These are phyloP conservation scores for Akanthomyces uredinophilus DNA, from an alignment of 2,329 filamentous ascomycete species.

Conservation along the genomic window DNA sequence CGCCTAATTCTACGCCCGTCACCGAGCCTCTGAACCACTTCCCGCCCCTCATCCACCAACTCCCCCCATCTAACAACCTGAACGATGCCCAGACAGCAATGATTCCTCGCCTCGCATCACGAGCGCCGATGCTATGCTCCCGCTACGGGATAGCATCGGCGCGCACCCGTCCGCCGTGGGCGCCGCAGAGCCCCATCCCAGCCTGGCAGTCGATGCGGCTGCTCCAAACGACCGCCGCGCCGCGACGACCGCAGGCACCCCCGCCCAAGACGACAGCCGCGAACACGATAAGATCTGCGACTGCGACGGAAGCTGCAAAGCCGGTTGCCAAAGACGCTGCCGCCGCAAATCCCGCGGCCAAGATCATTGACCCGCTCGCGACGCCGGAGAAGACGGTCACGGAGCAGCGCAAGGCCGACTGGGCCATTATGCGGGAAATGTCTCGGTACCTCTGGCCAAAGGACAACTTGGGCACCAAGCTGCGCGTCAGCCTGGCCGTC, in stretches of 20 bases:
- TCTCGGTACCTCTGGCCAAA: slow-evolving; percentile 93
- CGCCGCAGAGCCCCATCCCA: slow-evolving; percentile 23
- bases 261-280: slow-evolving; percentile 13
- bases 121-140: slow-evolving; percentile 29
- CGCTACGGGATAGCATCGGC: slow-evolving; percentile 25
- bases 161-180: slow-evolving; percentile 26
- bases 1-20: neutral
- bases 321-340: slow-evolving; percentile 18
- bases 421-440: slow-evolving; percentile 99
- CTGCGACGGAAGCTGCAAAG: slow-evolving; percentile 8
- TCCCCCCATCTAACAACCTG: neutral
- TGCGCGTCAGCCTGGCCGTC: slow-evolving; percentile 81
- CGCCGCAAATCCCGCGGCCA: slow-evolving; percentile 17
- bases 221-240: slow-evolving; percentile 29
- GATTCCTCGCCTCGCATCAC: slow-evolving; percentile 32
- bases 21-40: neutral
- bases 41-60: neutral
- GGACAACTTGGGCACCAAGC: slow-evolving; percentile 64
- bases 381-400: slow-evolving; percentile 52
- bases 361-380: slow-evolving; percentile 29
- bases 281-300: slow-evolving; percentile 17
- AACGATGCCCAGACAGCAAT: slow-evolving; percentile 22
- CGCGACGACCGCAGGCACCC: slow-evolving; percentile 25
- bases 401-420: slow-evolving; percentile 93
- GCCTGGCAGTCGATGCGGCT: slow-evolving; percentile 26